These are phyloP conservation scores for Eruca vesicaria DNA, from an alignment of 441 rosid genomes.

Conservation along the genomic window DNA sequence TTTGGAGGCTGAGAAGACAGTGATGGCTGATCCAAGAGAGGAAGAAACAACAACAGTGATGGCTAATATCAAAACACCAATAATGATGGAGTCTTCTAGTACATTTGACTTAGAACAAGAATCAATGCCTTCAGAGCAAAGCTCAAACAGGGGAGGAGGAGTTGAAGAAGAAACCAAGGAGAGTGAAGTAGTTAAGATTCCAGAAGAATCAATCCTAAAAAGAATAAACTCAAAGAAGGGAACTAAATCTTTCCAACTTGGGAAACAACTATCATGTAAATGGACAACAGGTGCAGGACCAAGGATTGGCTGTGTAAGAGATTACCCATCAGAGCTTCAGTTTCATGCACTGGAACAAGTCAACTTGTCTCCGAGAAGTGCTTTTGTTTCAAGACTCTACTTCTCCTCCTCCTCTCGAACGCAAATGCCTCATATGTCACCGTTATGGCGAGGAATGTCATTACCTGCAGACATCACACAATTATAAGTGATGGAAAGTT, in stretches of 20 bases:
- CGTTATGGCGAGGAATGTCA: constrained; percentile 36
- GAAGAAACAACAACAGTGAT: constrained; percentile 28
- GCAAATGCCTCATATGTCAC: constrained; percentile 29
- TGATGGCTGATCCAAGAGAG: constrained; percentile 16
- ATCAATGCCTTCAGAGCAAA: constrained; percentile 24
- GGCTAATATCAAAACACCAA: constrained; percentile 47
- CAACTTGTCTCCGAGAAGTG: constrained; percentile 79
- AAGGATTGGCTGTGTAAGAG: constrained; percentile 87
- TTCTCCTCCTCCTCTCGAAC: constrained; percentile 33
- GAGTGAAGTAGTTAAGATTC: constrained; percentile 39
- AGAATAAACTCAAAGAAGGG: constrained; percentile 75
- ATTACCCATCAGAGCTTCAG: constrained; percentile 83
- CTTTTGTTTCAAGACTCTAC: constrained; percentile 36
- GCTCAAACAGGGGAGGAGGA: not conserved
- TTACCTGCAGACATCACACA: constrained; percentile 33
- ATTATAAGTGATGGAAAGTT: constrained; percentile 11
- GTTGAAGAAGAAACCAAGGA: constrained; percentile 29
- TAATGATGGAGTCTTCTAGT: no score
- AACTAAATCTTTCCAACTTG: constrained; percentile 70
- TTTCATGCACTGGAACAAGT: constrained; percentile 78
- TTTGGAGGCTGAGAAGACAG: constrained; percentile 38
- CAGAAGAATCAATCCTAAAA: constrained; percentile 57
- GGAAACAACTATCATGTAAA: constrained; percentile 70
- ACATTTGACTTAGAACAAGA: constrained; percentile 32
- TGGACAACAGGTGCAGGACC: constrained; percentile 99